phyloP scores from a whole-genome alignment of 495 filamentous ascomycete genomes.

The Hypomontagnella submonticulosa region DNA sequence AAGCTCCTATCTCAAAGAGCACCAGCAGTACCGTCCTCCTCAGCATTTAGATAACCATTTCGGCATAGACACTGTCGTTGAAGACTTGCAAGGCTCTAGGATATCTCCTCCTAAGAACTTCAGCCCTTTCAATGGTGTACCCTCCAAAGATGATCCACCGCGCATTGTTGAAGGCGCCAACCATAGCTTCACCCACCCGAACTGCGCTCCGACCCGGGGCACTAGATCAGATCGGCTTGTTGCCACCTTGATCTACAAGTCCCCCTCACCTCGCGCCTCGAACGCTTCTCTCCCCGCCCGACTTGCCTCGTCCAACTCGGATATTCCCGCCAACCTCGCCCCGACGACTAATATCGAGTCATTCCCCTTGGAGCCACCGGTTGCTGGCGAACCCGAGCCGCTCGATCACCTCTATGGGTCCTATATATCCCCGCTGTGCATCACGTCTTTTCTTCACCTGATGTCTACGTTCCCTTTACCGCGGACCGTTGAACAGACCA shows the following conservation, averaged over 20 bases:
- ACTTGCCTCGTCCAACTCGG: conserved; percentile 50
- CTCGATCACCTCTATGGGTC: conserved; percentile 81
- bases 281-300: conserved; percentile 50
- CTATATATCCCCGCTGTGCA: conserved; percentile 79
- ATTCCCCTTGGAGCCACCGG: conserved; percentile 76
- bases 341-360: conserved; percentile 74
- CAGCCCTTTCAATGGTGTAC: conserved; percentile 63
- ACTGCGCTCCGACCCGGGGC: conserved; percentile 62
- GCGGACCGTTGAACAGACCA: conserved; percentile 65
- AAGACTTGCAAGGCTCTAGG: conserved; percentile 53
- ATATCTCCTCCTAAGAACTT: conserved; percentile 52
- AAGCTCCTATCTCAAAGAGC: conserved; percentile 75
- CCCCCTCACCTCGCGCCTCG: conserved; percentile 49
- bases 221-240: conserved; percentile 60
- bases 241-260: conserved; percentile 77
- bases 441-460: conserved; percentile 83
- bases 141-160: conserved; percentile 61
- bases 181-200: conserved; percentile 66
- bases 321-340: conserved; percentile 64
- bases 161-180: conserved; percentile 66
- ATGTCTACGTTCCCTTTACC: conserved; percentile 73
- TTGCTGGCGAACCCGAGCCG: conserved; percentile 67
- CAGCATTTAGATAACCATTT: conserved; percentile 61
- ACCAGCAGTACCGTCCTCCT: conserved; percentile 78
- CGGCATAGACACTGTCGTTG: conserved; percentile 65